Evolutionary conservation across 2,329 filamentous ascomycete genomes (phyloP).

Genomic region (Trichoderma endophyticum): DNA sequence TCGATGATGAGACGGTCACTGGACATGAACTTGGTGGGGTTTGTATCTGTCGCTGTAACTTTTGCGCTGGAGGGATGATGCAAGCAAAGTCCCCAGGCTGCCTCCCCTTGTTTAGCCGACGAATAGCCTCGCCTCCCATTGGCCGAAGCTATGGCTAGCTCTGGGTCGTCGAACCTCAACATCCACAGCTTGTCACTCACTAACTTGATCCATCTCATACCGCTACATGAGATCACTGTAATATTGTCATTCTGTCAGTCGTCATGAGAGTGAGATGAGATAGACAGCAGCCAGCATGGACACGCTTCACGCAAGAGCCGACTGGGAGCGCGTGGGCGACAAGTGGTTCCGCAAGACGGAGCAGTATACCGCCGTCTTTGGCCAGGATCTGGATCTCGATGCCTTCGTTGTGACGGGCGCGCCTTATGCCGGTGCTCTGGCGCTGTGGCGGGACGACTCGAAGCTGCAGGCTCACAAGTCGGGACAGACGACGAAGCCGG

Average conservation of each 20-base stretch:
- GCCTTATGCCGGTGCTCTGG: constrained; percentile 91
- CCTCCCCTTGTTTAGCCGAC: constrained; percentile 27
- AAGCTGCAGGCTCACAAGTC: constrained; percentile 79
- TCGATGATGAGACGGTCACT: background rate
- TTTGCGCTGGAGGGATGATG: background rate
- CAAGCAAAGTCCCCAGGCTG: background rate
- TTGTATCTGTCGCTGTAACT: background rate
- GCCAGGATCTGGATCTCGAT: constrained; percentile 89
- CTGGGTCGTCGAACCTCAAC: background rate
- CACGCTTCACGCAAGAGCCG: constrained; percentile 66
- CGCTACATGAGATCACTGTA: background rate
- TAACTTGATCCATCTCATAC: background rate
- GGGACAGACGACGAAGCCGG: constrained; percentile 68
- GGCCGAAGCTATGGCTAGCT: constrained; percentile 17
- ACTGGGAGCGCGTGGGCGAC: constrained; percentile 92
- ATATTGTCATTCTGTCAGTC: background rate
- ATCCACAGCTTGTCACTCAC: background rate
- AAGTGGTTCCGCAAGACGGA: constrained; percentile 94
- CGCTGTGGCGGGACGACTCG: constrained; percentile 81
- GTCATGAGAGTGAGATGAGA: constrained; percentile 31
- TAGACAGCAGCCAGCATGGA: constrained; percentile 44
- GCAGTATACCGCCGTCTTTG: constrained; percentile 90
- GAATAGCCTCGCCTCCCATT: constrained; percentile 29
- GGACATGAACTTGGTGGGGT: background rate
- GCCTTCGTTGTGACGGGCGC: constrained; percentile 90